These are phyloP conservation scores for Aspergillus fischeri DNA, from an alignment of 2,329 filamentous ascomycete species.

Conservation along the genomic window DNA sequence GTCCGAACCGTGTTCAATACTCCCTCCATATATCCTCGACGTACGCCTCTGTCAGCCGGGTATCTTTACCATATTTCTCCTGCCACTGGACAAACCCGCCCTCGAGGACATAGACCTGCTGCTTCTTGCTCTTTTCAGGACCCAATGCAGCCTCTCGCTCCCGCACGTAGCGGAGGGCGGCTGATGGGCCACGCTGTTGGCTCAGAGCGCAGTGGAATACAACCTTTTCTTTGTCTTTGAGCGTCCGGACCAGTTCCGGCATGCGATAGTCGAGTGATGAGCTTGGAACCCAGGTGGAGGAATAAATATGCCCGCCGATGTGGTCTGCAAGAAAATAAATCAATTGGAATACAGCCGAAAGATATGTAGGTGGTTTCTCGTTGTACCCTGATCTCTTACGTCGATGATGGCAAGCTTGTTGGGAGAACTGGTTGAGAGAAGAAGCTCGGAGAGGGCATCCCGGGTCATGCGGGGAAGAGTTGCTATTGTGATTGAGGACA, in stretches of 20 bases:
- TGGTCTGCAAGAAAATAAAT: conserved; percentile 56
- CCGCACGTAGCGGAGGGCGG: conserved; percentile 68
- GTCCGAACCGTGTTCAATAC: conserved; percentile 20
- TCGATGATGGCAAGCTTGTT: conserved; percentile 70
- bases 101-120: conserved; percentile 77
- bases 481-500: conserved; percentile 58
- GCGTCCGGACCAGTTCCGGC: conserved; percentile 74
- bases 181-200: conserved; percentile 82
- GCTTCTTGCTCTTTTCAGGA: conserved; percentile 43
- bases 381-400: conserved; percentile 73
- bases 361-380: conserved; percentile 8
- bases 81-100: conserved; percentile 88
- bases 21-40: conserved; percentile 78
- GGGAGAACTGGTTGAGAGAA: conserved; percentile 50
- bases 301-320: conserved; percentile 82
- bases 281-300: conserved; percentile 71
- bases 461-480: conserved; percentile 65
- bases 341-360: neutral
- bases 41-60: conserved; percentile 77
- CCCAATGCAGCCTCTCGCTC: conserved; percentile 58
- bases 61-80: conserved; percentile 71
- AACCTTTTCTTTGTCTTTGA: conserved; percentile 74
- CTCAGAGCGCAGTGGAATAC: conserved; percentile 93
- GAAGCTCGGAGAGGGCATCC: conserved; percentile 61
- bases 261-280: conserved; percentile 68